Percentiles rank a stretch among this genome's conserved stretches.
Conservation (phyloP, 2,329 filamentous ascomycete genomes). For the Rhynchosporium graminicola region DNA sequence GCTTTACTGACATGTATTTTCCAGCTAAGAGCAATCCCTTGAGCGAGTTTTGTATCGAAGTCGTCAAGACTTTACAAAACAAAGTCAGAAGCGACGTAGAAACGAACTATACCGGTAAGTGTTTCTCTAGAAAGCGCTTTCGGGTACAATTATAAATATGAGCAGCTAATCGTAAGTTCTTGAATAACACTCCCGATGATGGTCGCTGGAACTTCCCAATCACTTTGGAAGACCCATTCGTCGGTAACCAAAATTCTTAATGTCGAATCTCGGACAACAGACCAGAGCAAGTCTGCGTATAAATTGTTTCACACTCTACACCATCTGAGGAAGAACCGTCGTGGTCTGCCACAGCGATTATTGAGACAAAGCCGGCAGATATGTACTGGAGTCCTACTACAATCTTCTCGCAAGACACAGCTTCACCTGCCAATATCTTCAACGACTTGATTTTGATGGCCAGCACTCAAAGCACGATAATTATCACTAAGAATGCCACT, state of each 20-base stretch:
- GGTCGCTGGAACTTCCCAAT: background rate
- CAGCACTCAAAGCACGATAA: background rate
- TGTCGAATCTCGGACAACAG: background rate
- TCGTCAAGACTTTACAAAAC: background rate
- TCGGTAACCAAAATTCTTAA: background rate
- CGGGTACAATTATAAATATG: no score
- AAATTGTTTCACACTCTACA: background rate
- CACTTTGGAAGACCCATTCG: background rate
- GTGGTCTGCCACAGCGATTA: background rate
- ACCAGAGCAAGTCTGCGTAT: background rate
- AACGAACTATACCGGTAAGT: background rate
- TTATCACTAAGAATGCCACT: background rate
- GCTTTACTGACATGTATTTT: background rate
- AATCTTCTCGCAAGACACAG: background rate
- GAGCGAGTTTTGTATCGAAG: background rate
- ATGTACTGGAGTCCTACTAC: background rate
- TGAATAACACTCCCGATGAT: background rate
- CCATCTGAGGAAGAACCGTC: no score
- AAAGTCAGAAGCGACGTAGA: background rate
- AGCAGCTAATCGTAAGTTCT: background rate
- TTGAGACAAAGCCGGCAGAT: background rate
- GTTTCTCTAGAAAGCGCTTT: background rate
- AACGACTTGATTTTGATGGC: background rate
- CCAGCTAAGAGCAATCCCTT: background rate
- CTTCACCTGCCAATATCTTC: background rate